Evolutionary conservation across 495 filamentous ascomycete genomes (phyloP).

Genomic region (Ascodesmis nigricans): DNA sequence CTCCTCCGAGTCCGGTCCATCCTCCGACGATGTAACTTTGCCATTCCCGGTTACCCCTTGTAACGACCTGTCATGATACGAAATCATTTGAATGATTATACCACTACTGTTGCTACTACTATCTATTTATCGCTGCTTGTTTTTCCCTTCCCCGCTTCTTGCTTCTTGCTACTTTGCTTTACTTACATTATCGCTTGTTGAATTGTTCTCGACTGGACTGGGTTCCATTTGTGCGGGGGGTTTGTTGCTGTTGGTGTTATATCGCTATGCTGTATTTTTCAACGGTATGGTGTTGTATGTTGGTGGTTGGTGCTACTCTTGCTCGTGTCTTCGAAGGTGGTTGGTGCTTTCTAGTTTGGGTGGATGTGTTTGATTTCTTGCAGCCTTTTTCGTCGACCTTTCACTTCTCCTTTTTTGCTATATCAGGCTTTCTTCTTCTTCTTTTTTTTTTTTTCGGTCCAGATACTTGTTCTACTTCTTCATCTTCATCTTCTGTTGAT

Average conservation of each 20-base stretch:
- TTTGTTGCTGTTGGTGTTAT: conserved; percentile 9
- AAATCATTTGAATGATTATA: conserved; percentile 4
- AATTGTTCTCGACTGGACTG: conserved; percentile 13
- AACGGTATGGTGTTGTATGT: neutral
- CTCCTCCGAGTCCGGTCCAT: neutral
- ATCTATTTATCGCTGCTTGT: conserved; percentile 4
- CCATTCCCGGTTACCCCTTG: conserved; percentile 7
- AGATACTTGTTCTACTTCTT: too few relatives aligned
- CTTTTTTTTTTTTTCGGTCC: conserved; percentile 3
- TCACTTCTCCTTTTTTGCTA: conserved; percentile 7
- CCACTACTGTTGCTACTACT: conserved; percentile 6
- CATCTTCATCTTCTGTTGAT: too few relatives aligned
- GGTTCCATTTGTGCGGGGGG: too few relatives aligned
- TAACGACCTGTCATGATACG: neutral
- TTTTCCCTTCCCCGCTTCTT: conserved; percentile 1
- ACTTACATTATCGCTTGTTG: conserved; percentile 14
- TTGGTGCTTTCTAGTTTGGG: neutral
- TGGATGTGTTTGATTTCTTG: conserved; percentile 4
- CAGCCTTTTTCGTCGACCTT: conserved; percentile 3
- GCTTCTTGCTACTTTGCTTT: too few relatives aligned
- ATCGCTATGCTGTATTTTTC: conserved; percentile 9
- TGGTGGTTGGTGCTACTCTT: neutral
- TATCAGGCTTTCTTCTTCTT: neutral
- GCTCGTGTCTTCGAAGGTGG: neutral
- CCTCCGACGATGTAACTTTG: conserved; percentile 6